phyloP scores from a whole-genome alignment of 106 monocot species.

The Dendrobium chrysotoxum region DNA sequence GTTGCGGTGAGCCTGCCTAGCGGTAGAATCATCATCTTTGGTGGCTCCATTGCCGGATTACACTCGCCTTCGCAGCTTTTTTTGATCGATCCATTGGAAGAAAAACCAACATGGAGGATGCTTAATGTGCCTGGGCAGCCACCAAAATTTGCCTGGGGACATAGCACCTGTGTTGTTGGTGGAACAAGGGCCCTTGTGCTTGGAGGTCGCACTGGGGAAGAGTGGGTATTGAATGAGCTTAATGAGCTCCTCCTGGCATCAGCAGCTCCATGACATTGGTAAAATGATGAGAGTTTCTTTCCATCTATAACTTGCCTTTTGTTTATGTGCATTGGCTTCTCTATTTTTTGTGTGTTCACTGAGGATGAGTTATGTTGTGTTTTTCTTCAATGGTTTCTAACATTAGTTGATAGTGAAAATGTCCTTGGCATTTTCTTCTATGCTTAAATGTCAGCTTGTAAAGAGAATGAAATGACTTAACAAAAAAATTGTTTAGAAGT shows the following conservation, averaged over 20 bases:
- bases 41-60: conserved; percentile 85
- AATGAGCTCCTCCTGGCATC: conserved; percentile 85
- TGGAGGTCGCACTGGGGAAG: conserved; percentile 84
- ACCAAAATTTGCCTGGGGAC: conserved; percentile 92
- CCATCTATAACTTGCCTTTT: not conserved
- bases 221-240: conserved; percentile 87
- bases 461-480: too few relatives aligned
- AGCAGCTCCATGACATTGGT: conserved; percentile 14
- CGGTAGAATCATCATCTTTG: conserved; percentile 79
- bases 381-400: not conserved
- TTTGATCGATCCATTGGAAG: conserved; percentile 66
- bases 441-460: too few relatives aligned
- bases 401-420: not conserved
- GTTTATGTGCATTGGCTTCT: not conserved
- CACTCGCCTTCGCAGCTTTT: conserved; percentile 84
- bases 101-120: conserved; percentile 74
- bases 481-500: too few relatives aligned
- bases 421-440: not conserved
- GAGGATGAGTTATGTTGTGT: not conserved
- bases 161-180: conserved; percentile 92
- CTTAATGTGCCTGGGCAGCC: conserved; percentile 77
- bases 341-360: not conserved
- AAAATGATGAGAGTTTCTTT: not conserved
- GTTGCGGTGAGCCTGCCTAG: conserved; percentile 88
- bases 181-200: conserved; percentile 83